Conservation (phyloP, 495 filamentous ascomycete species). For the Aspergillus sparsus region DNA sequence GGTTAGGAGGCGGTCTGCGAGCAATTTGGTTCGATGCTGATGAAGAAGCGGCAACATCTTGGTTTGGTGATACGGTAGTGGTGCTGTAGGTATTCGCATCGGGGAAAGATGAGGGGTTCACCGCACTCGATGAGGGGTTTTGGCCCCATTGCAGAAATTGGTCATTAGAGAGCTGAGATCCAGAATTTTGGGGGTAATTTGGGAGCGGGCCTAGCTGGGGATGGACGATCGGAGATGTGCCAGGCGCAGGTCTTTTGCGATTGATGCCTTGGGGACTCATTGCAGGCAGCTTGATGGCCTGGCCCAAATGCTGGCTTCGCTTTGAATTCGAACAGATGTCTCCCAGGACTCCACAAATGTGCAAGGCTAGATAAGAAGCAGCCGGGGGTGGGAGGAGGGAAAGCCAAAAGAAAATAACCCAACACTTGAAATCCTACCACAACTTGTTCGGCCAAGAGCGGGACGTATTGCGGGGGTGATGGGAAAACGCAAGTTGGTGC, state of each 20-base stretch:
- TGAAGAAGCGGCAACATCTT: constrained; percentile 49
- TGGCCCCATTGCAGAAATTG: constrained; percentile 59
- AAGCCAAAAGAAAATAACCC: background rate
- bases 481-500: constrained; percentile 10
- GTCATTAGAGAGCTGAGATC: constrained; percentile 50
- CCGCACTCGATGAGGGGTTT: constrained; percentile 38
- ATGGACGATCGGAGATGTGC: constrained; percentile 59
- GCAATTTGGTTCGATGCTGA: constrained; percentile 65
- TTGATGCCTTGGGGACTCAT: constrained; percentile 49
- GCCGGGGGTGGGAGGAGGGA: too few relatives aligned
- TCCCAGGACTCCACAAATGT: background rate
- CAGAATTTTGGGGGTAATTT: constrained; percentile 35
- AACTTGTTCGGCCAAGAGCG: constrained; percentile 1
- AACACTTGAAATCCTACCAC: background rate
- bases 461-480: constrained; percentile 20
- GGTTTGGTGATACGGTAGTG: constrained; percentile 35
- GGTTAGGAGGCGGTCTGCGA: constrained; percentile 60
- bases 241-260: constrained; percentile 76
- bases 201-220: constrained; percentile 43
- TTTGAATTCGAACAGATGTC: constrained; percentile 10
- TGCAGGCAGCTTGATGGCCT: constrained; percentile 19
- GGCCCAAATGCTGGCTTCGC: constrained; percentile 9
- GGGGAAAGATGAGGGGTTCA: constrained; percentile 33
- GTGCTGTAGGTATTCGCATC: constrained; percentile 46
- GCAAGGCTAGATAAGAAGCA: too few relatives aligned